These are phyloP conservation scores for Fusarium robinianum DNA, from an alignment of 2,329 filamentous ascomycete genomes.

Conservation along the genomic window DNA sequence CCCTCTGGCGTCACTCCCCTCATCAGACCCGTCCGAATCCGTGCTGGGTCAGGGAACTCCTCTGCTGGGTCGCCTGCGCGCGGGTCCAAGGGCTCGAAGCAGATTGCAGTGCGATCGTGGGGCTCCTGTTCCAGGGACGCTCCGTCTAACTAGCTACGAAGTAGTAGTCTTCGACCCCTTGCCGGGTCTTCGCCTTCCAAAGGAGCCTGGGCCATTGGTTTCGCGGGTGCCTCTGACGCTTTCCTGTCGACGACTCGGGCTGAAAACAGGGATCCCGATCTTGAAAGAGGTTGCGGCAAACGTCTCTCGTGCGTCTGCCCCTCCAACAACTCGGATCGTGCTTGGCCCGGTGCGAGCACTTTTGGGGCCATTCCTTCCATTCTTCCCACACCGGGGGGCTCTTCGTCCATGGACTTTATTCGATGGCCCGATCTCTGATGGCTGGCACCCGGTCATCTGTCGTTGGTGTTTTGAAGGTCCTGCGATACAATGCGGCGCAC, in stretches of 20 bases:
- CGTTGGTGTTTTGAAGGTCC: constrained; percentile 17
- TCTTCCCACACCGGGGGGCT: constrained; percentile 16
- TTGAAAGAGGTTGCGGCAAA: constrained; percentile 29
- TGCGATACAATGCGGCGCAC: constrained; percentile 11
- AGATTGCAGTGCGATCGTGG: constrained; percentile 40
- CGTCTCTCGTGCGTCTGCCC: constrained; percentile 17
- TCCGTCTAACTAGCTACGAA: constrained; percentile 11
- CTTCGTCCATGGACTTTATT: constrained; percentile 22
- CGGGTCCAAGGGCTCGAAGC: constrained; percentile 24
- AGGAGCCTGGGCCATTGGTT: constrained; percentile 16
- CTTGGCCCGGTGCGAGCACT: constrained; percentile 17
- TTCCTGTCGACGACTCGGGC: constrained; percentile 32
- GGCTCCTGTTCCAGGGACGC: constrained; percentile 31
- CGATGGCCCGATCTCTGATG: constrained; percentile 17
- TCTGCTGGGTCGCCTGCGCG: constrained; percentile 24
- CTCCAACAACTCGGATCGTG: constrained; percentile 15
- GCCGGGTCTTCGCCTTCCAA: constrained; percentile 18
- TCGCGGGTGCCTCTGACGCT: constrained; percentile 31
- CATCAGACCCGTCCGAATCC: constrained; percentile 26
- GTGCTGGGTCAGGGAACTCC: constrained; percentile 25
- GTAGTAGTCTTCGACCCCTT: too few species aligned
- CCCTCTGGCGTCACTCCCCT: constrained; percentile 36
- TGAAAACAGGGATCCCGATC: constrained; percentile 39
- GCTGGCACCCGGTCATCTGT: constrained; percentile 12
- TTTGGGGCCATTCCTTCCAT: constrained; percentile 12